Conservation (phyloP, 768 basidiomycete species). For the Melanogaster broomeanus region DNA sequence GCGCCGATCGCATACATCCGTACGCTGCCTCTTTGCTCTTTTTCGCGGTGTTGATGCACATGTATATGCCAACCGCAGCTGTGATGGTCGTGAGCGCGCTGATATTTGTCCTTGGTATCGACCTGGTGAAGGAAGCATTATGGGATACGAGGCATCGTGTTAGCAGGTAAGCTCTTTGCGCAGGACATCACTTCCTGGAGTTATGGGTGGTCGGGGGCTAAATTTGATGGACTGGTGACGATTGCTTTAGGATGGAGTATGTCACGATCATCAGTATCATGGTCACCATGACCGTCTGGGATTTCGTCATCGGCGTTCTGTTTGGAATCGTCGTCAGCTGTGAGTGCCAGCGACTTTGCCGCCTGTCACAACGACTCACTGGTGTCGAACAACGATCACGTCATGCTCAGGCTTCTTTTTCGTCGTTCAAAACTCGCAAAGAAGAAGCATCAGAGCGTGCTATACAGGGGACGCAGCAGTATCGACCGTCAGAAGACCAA, state of each 20-base stretch:
- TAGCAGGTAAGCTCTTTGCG: slow-evolving; percentile 52
- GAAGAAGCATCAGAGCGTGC: slow-evolving; percentile 79
- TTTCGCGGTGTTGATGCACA: background rate
- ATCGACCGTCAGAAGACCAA: slow-evolving; percentile 90
- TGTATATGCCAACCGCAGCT: slow-evolving; percentile 44
- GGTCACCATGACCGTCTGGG: slow-evolving; percentile 90
- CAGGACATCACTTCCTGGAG: too few relatives aligned
- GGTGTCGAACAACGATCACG: background rate
- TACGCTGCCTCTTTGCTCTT: slow-evolving; percentile 39
- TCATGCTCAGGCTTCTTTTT: slow-evolving; percentile 77
- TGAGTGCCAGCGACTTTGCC: slow-evolving; percentile 35
- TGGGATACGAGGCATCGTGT: slow-evolving; percentile 95
- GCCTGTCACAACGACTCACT: background rate
- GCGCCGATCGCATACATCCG: slow-evolving; percentile 91
- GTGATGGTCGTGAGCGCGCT: slow-evolving; percentile 90
- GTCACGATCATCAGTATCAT: slow-evolving; percentile 85
- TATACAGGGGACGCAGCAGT: slow-evolving; percentile 83
- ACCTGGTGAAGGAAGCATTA: slow-evolving; percentile 91
- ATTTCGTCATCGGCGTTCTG: slow-evolving; percentile 91
- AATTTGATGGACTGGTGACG: background rate
- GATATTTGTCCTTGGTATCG: slow-evolving; percentile 93
- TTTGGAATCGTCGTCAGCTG: slow-evolving; percentile 93
- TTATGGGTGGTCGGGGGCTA: background rate
- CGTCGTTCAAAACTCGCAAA: slow-evolving; percentile 91
- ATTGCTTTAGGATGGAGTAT: slow-evolving; percentile 61